Evolutionary conservation across 106 monocot species (phyloP).

Genomic region (Phalaenopsis aphrodite): DNA sequence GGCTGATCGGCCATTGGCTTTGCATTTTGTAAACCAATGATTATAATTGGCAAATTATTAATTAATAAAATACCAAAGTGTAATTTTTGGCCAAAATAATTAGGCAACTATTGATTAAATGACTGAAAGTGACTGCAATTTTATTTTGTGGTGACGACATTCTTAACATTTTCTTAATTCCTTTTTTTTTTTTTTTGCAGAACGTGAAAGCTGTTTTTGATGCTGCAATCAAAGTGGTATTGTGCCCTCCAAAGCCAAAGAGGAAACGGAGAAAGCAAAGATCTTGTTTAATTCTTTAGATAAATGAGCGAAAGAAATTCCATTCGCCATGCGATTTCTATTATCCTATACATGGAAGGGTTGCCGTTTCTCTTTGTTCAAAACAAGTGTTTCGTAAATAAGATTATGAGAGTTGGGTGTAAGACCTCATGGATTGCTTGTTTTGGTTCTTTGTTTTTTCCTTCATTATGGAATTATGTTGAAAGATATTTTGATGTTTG

Average conservation of each 20-base stretch:
- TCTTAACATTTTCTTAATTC: neutral
- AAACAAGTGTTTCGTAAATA: neutral
- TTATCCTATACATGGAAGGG: neutral
- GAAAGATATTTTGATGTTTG: too few species aligned
- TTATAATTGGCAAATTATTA: too few species aligned
- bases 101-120: too few species aligned
- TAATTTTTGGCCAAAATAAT: too few species aligned
- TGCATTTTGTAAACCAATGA: neutral
- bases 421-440: neutral
- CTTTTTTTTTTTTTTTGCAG: slow-evolving; percentile 12
- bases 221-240: slow-evolving; percentile 42
- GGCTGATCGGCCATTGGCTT: too few species aligned
- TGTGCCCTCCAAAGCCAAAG: slow-evolving; percentile 35
- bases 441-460: too few species aligned
- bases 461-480: too few species aligned
- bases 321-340: too few species aligned
- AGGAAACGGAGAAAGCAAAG: slow-evolving; percentile 25
- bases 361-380: neutral
- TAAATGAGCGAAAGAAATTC: neutral
- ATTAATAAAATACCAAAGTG: too few species aligned
- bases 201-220: slow-evolving; percentile 50
- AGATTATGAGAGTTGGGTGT: neutral
- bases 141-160: neutral
- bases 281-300: slow-evolving; percentile 24
- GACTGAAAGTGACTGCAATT: neutral